Evolutionary conservation across 2,329 filamentous ascomycete species (phyloP).

Genomic region (Nemania serpens): DNA sequence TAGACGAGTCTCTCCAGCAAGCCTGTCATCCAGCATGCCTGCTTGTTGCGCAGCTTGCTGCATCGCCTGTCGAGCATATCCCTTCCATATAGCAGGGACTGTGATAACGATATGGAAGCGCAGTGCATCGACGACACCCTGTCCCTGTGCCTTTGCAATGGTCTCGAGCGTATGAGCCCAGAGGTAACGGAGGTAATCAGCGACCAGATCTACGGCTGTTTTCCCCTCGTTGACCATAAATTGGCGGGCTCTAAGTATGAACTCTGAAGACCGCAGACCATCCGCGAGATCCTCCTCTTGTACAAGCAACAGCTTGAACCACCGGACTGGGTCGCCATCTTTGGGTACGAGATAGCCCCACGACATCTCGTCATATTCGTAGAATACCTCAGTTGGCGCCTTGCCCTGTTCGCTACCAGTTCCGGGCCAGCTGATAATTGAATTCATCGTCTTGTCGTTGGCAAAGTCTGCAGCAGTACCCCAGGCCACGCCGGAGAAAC

Average conservation of each 20-base stretch:
- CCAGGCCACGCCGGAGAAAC: slow-evolving; percentile 40
- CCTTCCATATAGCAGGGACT: slow-evolving; percentile 39
- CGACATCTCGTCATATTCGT: slow-evolving; percentile 13
- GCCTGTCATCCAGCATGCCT: slow-evolving; percentile 29
- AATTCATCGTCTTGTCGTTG: slow-evolving; percentile 2
- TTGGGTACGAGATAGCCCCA: slow-evolving; percentile 35
- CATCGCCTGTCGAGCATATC: slow-evolving; percentile 33
- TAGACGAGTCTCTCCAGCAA: slow-evolving; percentile 27
- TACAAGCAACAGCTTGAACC: slow-evolving; percentile 38
- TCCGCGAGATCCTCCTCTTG: slow-evolving; percentile 29
- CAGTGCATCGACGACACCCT: slow-evolving; percentile 22
- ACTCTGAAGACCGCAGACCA: slow-evolving; percentile 24
- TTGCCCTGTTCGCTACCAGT: slow-evolving; percentile 23
- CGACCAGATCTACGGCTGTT: slow-evolving; percentile 30
- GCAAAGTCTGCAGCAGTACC: slow-evolving; percentile 15
- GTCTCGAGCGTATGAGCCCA: slow-evolving; percentile 34
- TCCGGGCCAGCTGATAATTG: slow-evolving; percentile 11
- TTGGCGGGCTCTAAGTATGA: slow-evolving; percentile 13
- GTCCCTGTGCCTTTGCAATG: slow-evolving; percentile 26
- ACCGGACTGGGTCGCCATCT: slow-evolving; percentile 32
- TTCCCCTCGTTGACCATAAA: slow-evolving; percentile 28
- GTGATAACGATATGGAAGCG: slow-evolving; percentile 35
- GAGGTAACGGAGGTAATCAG: slow-evolving; percentile 34
- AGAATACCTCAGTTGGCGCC: slow-evolving; percentile 34
- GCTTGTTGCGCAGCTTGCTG: slow-evolving; percentile 29